Evolutionary conservation across 1,284 basidiomycete genomes (phyloP), one percentile per base, ranked within the genome.

Genomic region (Coriolopsis trogii): DNA sequence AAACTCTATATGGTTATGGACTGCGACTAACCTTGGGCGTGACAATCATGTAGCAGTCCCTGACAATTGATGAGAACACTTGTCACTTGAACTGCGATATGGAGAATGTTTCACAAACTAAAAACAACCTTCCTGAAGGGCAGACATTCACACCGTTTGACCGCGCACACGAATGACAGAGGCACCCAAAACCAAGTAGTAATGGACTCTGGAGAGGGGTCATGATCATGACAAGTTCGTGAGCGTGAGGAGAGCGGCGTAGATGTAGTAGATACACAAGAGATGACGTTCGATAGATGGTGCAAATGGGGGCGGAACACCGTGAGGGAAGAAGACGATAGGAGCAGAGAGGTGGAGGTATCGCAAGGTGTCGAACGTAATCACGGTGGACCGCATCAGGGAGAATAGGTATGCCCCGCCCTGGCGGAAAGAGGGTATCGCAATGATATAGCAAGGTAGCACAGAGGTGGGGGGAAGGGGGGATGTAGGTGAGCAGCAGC

Each of bases 161-260:
- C n/a, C 16, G 15, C n/a, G n/a, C 33, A 36, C 25, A 16, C 16
- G 7, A n/a, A 29, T 2, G n/a, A 6, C 15, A n/a, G 40, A 18
- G 29, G 16, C 6, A 30, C 28, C 13, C 41, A 29, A 28, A 41
- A 42, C 38, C 16, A 46, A 46, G 20, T 28, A 51, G 20, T 39
- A 25, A 41, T 45, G 8, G 41, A 55, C 50, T 58, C 39, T 34
- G 20, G 28, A 9, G 15, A 37, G n/a, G n/a, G n/a, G 50, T 55
- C 57, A 36, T 59, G 38, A 53, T 55, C 57, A 51, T 55, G 51
- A 59, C 51, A 37, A 37, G 40, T 51, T 59, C 57, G 53, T 59
- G 40, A 59, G 53, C 53, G 50, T 52, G 26, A 21, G 24, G 43
- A 54, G 50, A 51, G 56, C 49, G 51, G 54, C 33, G 53, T 40